These are phyloP conservation scores for Neodidymelliopsis sp. DNA, from an alignment of 2,329 filamentous ascomycete species.

Conservation along the genomic window DNA sequence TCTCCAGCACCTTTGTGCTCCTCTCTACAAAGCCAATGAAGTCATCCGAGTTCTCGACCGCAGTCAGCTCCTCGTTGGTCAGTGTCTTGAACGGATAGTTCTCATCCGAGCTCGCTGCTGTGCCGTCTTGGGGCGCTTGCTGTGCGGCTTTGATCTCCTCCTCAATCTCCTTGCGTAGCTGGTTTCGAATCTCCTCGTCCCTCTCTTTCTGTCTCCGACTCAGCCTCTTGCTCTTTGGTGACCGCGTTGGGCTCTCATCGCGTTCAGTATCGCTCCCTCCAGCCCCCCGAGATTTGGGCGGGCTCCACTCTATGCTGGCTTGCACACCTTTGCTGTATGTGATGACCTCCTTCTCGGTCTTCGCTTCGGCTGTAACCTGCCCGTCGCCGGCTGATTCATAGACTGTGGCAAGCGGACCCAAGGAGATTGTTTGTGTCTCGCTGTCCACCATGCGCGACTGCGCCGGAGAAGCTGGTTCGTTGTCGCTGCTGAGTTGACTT, in stretches of 20 bases:
- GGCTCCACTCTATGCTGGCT: constrained; percentile 78
- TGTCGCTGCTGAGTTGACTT: constrained; percentile 80
- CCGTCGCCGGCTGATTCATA: constrained; percentile 74
- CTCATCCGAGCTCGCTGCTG: constrained; percentile 57
- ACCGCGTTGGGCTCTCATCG: constrained; percentile 66
- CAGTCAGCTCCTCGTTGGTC: constrained; percentile 83
- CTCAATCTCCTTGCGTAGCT: constrained; percentile 87
- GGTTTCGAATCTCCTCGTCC: constrained; percentile 88
- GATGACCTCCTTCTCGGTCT: constrained; percentile 74
- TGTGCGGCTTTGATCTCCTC: constrained; percentile 82
- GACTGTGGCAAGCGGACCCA: constrained; percentile 76
- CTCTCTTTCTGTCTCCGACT: constrained; percentile 81
- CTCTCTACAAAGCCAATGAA: constrained; percentile 95
- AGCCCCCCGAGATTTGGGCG: constrained; percentile 60
- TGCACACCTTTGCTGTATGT: constrained; percentile 98
- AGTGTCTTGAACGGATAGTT: constrained; percentile 81
- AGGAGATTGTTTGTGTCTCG: constrained; percentile 73
- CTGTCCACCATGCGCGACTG: constrained; percentile 44
- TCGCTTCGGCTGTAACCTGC: constrained; percentile 74
- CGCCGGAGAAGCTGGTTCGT: constrained; percentile 35
- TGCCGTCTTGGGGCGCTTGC: constrained; percentile 47
- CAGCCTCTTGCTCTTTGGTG: constrained; percentile 70
- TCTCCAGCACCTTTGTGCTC: constrained; percentile 96
- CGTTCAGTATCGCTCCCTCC: constrained; percentile 64
- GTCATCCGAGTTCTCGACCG: constrained; percentile 89